Conservation (phyloP, 495 filamentous ascomycete genomes). For the Saxispiralis lemnorum region DNA sequence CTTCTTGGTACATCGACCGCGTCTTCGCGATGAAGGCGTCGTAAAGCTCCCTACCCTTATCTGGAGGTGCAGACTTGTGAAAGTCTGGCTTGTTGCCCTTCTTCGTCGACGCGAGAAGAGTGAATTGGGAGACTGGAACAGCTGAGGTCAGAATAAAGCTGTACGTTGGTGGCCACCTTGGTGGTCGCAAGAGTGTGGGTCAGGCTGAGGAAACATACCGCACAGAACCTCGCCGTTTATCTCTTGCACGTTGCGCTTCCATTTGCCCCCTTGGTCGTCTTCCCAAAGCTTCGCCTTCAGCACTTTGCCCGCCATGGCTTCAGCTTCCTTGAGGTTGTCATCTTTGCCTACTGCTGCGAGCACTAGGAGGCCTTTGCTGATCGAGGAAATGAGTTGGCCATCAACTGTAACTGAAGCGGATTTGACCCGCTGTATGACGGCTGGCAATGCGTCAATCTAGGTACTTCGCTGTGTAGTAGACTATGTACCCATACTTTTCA, state of each 20-base stretch:
- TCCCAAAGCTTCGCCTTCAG: conserved; percentile 82
- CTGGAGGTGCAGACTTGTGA: conserved; percentile 63
- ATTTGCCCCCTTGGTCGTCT: conserved; percentile 52
- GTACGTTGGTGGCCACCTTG: background rate
- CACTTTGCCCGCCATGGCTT: conserved; percentile 66
- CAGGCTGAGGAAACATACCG: conserved; percentile 35
- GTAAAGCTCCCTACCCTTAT: conserved; percentile 66
- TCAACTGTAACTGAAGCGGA: conserved; percentile 99
- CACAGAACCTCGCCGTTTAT: conserved; percentile 81
- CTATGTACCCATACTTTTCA: conserved; percentile 7
- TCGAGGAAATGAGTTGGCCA: conserved; percentile 68
- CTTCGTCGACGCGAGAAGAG: conserved; percentile 74
- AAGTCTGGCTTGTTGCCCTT: conserved; percentile 94
- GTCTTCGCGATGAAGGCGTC: conserved; percentile 63
- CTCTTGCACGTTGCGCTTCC: conserved; percentile 75
- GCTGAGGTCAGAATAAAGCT: background rate
- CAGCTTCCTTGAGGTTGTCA: conserved; percentile 76
- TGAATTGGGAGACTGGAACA: conserved; percentile 88
- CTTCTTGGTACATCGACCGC: conserved; percentile 48
- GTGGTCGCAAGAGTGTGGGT: background rate
- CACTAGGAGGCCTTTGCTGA: conserved; percentile 77
- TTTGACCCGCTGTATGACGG: conserved; percentile 83
- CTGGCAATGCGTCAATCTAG: conserved; percentile 27
- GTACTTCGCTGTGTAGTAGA: background rate
- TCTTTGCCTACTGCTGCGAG: conserved; percentile 80